phyloP scores from a whole-genome alignment of 352 stramenopile species.

The Albugo candida region DNA sequence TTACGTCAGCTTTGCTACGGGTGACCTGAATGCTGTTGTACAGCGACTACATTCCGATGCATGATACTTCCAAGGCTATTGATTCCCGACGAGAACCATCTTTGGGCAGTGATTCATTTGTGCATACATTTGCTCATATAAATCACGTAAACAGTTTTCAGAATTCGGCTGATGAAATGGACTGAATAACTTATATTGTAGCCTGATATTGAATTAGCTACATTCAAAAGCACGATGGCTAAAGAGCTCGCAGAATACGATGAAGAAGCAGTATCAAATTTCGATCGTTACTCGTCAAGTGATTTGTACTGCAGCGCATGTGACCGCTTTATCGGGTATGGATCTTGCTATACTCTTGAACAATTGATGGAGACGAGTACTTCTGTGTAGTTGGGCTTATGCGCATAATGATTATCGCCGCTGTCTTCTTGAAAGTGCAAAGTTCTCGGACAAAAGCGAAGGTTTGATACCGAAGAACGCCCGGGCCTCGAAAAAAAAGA shows the following conservation, averaged over 20 bases:
- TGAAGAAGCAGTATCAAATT: conserved; percentile 57
- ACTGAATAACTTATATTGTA: conserved; percentile 6
- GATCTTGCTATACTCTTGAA: neutral
- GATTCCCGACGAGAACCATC: conserved; percentile 21
- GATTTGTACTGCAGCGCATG: conserved; percentile 52
- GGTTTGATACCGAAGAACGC: conserved; percentile 22
- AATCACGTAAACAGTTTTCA: conserved; percentile 21
- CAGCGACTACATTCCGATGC: conserved; percentile 50
- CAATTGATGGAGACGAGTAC: neutral
- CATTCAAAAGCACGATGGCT: conserved; percentile 30
- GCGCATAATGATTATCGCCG: neutral
- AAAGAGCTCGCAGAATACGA: conserved; percentile 36
- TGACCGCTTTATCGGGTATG: conserved; percentile 54
- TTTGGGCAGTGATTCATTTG: conserved; percentile 23
- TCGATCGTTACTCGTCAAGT: conserved; percentile 66
- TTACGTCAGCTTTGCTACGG: neutral
- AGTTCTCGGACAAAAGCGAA: conserved; percentile 14
- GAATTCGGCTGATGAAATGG: neutral
- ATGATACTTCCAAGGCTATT: conserved; percentile 58
- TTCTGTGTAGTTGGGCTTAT: neutral
- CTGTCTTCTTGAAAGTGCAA: neutral
- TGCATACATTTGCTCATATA: conserved; percentile 66
- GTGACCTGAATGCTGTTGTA: neutral
- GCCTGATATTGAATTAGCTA: conserved; percentile 59
- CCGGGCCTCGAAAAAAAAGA: conserved; percentile 2